Evolutionary conservation across 139 green algal species (phyloP), one percentile per base, ranked within the genome.

Genomic region (Coccomyxa sp.): DNA sequence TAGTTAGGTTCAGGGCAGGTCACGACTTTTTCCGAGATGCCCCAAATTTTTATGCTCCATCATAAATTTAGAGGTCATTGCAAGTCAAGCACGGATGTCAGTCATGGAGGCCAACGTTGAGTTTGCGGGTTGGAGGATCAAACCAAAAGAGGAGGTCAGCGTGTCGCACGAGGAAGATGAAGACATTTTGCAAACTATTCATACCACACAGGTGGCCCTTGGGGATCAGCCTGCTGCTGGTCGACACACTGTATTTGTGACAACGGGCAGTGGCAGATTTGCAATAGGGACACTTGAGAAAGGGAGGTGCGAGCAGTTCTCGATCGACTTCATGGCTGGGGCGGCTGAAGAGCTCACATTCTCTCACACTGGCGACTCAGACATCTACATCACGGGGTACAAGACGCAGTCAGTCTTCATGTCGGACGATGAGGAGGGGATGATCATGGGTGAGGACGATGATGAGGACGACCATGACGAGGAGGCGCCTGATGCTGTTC

Each of bases 311-410:
- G 83, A 84, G 84, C 84, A 87, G 58, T 87, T 87, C 79, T 58
- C 76, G 71, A 30, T 87, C 13, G 84, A 87, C 74, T 82, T 79
- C 31, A 74, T 81, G 60, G 59, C 45, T 51, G 71, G 23, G 21
- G 71, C 28, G 51, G 58, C 67, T 30, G 30, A 23, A 63, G 79
- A 87, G 28, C 4, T 82, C 12, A 75, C 10, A 0, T 77, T 84
- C 25, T 87, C 84, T 14, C 84, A 87, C 79, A 84, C 21, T 10
- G 84, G 84, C 27, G 71, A 51, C 23, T 87, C 84, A 66, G 74
- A 84, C 27, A 58, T 87, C 67, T 84, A 79, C 17, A 27, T 87
- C 15, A 84, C 79, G 27, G 84, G 84, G 21, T 87, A 87, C 63
- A 79, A 76, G 28, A 84, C 59, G 14, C 59, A 59, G 10, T 25